These are phyloP conservation scores for Serendipita indica DNA, from an alignment of 768 basidiomycete species.

Conservation along the genomic window DNA sequence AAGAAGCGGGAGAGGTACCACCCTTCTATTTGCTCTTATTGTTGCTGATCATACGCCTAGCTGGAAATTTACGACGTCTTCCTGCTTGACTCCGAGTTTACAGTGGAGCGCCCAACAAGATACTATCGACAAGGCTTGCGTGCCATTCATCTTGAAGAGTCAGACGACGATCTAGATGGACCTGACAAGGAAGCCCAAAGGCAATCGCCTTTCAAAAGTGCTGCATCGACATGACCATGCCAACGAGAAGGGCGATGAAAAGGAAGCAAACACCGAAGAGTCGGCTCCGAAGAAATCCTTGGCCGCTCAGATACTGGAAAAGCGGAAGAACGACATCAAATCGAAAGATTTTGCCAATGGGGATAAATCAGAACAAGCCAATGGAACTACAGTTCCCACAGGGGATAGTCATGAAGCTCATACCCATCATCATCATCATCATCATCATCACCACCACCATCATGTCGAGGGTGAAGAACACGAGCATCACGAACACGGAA, in stretches of 20 bases:
- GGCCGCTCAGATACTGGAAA: too few relatives aligned
- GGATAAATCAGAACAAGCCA: not conserved
- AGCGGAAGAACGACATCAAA: too few relatives aligned
- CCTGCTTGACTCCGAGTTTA: conserved; percentile 76
- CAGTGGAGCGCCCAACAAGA: conserved; percentile 77
- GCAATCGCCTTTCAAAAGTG: conserved; percentile 10
- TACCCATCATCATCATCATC: not conserved
- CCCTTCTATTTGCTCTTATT: not conserved
- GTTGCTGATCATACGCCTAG: conserved; percentile 25
- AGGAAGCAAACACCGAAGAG: not conserved
- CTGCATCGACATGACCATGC: not conserved
- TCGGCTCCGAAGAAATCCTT: not conserved
- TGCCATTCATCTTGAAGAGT: conserved; percentile 34
- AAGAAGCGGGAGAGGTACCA: conserved; percentile 73
- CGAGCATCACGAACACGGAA: not conserved
- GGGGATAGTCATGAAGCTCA: not conserved
- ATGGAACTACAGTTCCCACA: not conserved
- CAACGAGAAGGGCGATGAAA: not conserved
- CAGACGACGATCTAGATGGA: conserved; percentile 12
- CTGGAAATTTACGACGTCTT: conserved; percentile 88
- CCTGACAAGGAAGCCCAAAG: conserved; percentile 3
- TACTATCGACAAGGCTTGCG: conserved; percentile 77
- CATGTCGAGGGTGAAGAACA: not conserved
- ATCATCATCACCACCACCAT: not conserved
- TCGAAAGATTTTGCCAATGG: too few relatives aligned